Evolutionary conservation across 345 rosid genomes (phyloP), one percentile per base, ranked within the genome.

Genomic region (Eucalyptus cloeziana): DNA sequence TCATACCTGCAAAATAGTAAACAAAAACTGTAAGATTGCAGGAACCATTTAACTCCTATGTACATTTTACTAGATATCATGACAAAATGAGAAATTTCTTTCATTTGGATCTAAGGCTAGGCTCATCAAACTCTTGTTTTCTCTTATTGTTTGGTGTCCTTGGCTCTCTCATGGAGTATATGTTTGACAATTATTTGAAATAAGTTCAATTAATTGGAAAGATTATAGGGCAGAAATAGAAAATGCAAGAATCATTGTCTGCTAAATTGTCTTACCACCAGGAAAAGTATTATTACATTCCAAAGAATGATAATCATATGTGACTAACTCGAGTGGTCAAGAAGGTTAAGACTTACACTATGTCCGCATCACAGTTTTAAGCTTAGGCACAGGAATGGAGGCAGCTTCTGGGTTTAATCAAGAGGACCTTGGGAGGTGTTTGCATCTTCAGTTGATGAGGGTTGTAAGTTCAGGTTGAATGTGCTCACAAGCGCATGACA

Each of bases 1-100:
- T 96, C 98, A 54, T 96, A 98, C 31, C 99, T 97, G 96, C 93
- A 94, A 81, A 90, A 94, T 51, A 88, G 85, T 80, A 71, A 49
- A 49, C 25, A 80, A 56, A 40, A 89, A 85, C 10, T 83, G 49
- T 33, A n/a, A 85, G 88, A 88, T 87, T 89, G 69, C 69, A 30
- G 33, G 7, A 30, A 30, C 71, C 71, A 64, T 64, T 62, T n/a
- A 17, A 64, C 16, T 64, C 17, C 37, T 30, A 30, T 30, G 71
- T n/a, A 60, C 67, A 27, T 60, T 60, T 60, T 60, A 13, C 19
- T 37, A 15, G 56, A 43, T 58, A 40, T 30, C 40, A 37, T 27
- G 27, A 17, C 30, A 19, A 43, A 64, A 13, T 7, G 8, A 30
- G 37, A 64, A 19, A 13, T 64, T 64, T 64, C 37, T 14, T 64